A percentile compares a stretch with the other conserved stretches of the same genome.
These are phyloP conservation scores for Dimargaris cristalligena DNA, from an alignment of 192 early-diverging fungal genomes.

Conservation along the genomic window DNA sequence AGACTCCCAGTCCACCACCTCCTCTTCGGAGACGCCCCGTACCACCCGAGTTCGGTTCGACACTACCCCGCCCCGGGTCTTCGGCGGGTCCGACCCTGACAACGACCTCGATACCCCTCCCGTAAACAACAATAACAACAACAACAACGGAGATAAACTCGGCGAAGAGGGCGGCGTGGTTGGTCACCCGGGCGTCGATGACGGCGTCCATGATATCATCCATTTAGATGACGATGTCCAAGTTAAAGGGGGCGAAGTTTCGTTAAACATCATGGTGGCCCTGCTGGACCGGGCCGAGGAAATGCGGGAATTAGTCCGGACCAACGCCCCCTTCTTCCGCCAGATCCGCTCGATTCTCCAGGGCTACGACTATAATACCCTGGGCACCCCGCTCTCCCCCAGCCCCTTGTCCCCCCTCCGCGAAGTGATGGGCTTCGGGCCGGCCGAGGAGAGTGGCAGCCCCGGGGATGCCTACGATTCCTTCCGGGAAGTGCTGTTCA, in stretches of 20 bases:
- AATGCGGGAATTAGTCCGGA: conserved; percentile 7
- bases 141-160: background rate
- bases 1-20: background rate
- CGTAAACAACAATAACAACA: background rate
- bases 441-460: background rate
- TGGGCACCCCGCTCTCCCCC: background rate
- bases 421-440: background rate
- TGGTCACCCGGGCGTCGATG: background rate
- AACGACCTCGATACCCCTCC: background rate
- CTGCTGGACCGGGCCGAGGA: conserved; percentile 5
- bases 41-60: background rate
- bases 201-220: background rate
- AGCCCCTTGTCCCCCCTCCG: background rate
- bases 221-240: background rate
- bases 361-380: background rate
- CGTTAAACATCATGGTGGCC: conserved; percentile 5
- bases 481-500: background rate
- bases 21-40: background rate
- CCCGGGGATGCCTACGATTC: background rate
- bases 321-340: conserved; percentile 1
- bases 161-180: background rate
- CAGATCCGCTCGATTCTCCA: background rate
- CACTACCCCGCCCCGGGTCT: too few species aligned
- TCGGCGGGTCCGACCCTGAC: background rate
- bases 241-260: background rate